Evolutionary conservation across 108 stramenopile species (phyloP).

Genomic region (Chaetoceros tenuissimus): DNA sequence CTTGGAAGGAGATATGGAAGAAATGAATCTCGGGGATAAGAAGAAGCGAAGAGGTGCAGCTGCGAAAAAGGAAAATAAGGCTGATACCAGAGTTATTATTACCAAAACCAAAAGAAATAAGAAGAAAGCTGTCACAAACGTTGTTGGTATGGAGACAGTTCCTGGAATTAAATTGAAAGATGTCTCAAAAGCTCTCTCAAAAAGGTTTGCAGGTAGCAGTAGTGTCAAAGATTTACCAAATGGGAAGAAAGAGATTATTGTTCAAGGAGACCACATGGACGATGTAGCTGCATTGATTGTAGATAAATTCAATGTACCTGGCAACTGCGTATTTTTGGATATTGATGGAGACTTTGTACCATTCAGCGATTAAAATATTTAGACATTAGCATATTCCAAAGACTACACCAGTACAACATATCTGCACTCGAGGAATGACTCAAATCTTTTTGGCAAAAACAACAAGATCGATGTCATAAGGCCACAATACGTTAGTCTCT

Average conservation of each 20-base stretch:
- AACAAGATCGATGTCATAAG: constrained; percentile 38
- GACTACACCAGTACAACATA: too few species aligned
- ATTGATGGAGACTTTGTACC: constrained; percentile 74
- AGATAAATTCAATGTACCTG: constrained; percentile 66
- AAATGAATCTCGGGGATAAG: constrained; percentile 24
- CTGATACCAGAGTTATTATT: constrained; percentile 72
- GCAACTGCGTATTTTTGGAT: constrained; percentile 61
- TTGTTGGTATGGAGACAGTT: constrained; percentile 89
- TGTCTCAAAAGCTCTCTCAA: constrained; percentile 82
- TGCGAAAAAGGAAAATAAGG: constrained; percentile 51
- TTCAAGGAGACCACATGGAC: constrained; percentile 95
- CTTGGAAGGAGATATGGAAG: constrained; percentile 44
- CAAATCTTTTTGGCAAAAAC: too few species aligned
- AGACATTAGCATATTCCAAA: too few species aligned
- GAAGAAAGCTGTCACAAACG: constrained; percentile 83
- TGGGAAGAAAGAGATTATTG: constrained; percentile 83
- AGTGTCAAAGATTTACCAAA: constrained; percentile 73
- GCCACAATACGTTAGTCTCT: constrained; percentile 31
- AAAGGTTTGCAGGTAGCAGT: constrained; percentile 87
- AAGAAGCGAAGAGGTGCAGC: constrained; percentile 73
- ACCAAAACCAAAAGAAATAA: constrained; percentile 69
- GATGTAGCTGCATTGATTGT: constrained; percentile 90
- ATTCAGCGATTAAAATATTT: constrained; percentile 23
- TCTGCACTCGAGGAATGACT: too few species aligned
- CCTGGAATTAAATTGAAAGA: constrained; percentile 91